Percentiles rank a stretch among this genome's conserved stretches.
These are phyloP conservation scores for Bacidia rubella DNA, from an alignment of 495 filamentous ascomycete genomes.

Conservation along the genomic window DNA sequence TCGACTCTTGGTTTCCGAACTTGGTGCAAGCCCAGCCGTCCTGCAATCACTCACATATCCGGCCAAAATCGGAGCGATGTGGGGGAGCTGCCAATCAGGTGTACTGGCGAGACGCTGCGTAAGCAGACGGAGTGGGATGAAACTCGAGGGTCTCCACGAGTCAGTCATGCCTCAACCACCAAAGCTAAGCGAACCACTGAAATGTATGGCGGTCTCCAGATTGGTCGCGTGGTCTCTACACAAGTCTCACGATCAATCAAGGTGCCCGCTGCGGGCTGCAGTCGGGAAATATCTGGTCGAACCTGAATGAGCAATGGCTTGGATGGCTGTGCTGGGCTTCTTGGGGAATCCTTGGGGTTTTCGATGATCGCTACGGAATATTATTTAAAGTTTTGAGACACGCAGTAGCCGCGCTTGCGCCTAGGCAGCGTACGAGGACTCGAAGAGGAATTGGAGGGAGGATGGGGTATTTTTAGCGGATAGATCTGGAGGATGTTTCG, in stretches of 20 bases:
- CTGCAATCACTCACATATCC: constrained; percentile 47
- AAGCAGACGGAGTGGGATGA: constrained; percentile 41
- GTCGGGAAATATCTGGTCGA: background rate
- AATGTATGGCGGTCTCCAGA: background rate
- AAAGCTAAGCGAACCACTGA: background rate
- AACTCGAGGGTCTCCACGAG: background rate
- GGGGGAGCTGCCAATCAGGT: constrained; percentile 48
- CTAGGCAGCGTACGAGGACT: background rate
- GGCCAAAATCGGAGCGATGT: constrained; percentile 46
- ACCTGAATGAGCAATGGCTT: background rate
- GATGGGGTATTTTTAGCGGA: background rate
- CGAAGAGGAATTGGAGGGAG: no score
- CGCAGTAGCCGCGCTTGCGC: background rate
- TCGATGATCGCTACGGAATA: background rate
- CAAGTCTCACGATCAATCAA: background rate
- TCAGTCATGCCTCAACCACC: background rate
- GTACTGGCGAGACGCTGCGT: constrained; percentile 54
- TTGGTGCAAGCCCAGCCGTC: constrained; percentile 29
- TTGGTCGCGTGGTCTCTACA: background rate
- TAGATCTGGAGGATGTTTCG: background rate
- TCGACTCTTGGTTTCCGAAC: constrained; percentile 35
- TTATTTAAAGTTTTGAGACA: background rate
- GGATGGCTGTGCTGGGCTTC: background rate
- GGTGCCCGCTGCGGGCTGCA: background rate
- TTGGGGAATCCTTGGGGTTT: background rate